Evolutionary conservation across 192 early-diverging fungal species (phyloP), one percentile per base, ranked within the genome.

Genomic region (Gonapodya prolifera): DNA sequence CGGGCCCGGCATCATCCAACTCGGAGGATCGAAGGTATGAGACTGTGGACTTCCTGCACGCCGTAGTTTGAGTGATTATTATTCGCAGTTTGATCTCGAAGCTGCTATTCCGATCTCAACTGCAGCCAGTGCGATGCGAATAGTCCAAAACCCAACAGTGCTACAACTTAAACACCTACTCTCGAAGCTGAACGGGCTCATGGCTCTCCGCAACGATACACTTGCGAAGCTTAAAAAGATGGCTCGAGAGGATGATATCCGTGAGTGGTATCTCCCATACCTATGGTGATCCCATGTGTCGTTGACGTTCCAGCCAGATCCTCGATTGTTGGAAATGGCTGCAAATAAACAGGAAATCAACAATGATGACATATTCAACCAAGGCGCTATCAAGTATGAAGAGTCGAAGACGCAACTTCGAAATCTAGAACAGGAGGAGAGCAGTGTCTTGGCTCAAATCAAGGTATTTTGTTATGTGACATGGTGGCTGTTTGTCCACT

Each of bases 191-290:
- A 80, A 84, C 13, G 70, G 85, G 29, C 88, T 91, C 81, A 83
- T 86, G 30, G 87, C 85, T 45, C 86, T 84, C 45, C 87, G 92
- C 0, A 76, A 82, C 30, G 88, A 87, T 45, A 83, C 91, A 0
- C 81, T 91, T 0, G 91, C 91, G 28, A 86, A 92, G 79, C 81
- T 93, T 0, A 92, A 90, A 80, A 83, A 89, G 35, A 76, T 88
- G 2, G 86, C 92, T 0, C 83, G 87, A 35, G 86, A 87, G 33
- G 95, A 96, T 79, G 93, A 96, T 76, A 92, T 96, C 74, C 89
- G 91, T 76, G 29, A 8, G 34, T 76, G 28, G 18, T 70, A n/a
- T 13, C 8, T 2, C 31, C n/a, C 8, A 13, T 75, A 34, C n/a
- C 8, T 45, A 75, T 2, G 45, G 45, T 16, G 23, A 8, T 61